A percentile compares a stretch with the other conserved stretches of the same genome.
Evolutionary conservation across 2,329 filamentous ascomycete genomes (phyloP).

Genomic region (Helicocarpus griseus): DNA sequence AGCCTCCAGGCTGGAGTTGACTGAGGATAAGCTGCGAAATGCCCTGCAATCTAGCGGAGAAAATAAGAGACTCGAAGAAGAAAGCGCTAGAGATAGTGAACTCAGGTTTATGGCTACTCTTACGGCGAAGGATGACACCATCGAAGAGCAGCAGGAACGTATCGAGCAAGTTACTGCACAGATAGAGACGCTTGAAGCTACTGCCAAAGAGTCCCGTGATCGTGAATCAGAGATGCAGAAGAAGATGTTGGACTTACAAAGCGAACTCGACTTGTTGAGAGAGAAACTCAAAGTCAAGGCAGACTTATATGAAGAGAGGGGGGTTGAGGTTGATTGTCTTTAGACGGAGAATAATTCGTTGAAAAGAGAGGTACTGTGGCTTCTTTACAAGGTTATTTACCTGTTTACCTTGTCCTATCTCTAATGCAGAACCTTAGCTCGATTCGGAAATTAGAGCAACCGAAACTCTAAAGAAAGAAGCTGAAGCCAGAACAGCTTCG

Average conservation of each 20-base stretch:
- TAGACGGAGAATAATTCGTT: neutral
- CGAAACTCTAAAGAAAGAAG: slow-evolving; percentile 13
- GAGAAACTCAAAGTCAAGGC: neutral
- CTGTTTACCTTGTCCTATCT: too few relatives aligned
- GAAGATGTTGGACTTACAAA: neutral
- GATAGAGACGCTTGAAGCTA: slow-evolving; percentile 13
- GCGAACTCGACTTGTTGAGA: neutral
- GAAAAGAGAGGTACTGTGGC: too few relatives aligned
- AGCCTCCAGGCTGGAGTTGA: slow-evolving; percentile 20
- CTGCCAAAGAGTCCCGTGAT: neutral
- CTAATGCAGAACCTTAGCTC: neutral
- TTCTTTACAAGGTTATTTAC: too few relatives aligned
- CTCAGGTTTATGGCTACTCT: slow-evolving; percentile 33
- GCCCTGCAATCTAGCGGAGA: slow-evolving; percentile 26
- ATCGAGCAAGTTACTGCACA: slow-evolving; percentile 18
- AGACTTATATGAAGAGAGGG: neutral
- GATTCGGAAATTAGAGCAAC: neutral
- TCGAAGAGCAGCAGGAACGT: slow-evolving; percentile 33
- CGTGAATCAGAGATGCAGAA: neutral
- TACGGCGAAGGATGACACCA: slow-evolving; percentile 36
- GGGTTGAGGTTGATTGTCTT: neutral
- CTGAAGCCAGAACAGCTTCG: too few relatives aligned
- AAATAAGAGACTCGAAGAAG: slow-evolving; percentile 16
- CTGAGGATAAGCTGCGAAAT: slow-evolving; percentile 29
- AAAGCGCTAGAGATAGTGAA: slow-evolving; percentile 28